Percentiles rank a stretch among this genome's conserved stretches.
phyloP scores from a whole-genome alignment of 2,329 filamentous ascomycete genomes.

The Bisporella sp. region DNA sequence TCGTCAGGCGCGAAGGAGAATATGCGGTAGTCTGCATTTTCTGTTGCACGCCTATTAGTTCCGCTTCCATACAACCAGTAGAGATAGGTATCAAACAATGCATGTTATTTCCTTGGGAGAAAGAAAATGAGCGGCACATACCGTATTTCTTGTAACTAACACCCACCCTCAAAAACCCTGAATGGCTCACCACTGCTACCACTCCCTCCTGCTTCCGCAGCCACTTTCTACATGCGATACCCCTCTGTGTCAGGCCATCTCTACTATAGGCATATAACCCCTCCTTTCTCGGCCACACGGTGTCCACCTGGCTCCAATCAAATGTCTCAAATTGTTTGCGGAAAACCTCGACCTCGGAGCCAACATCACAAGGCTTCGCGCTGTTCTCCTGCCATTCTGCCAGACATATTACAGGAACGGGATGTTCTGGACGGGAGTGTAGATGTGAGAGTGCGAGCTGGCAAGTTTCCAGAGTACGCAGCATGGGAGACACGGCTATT shows the following conservation, averaged over 20 bases:
- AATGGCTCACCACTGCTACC: conserved; percentile 26
- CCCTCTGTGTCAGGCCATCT: conserved; percentile 18
- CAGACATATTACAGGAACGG: conserved; percentile 20
- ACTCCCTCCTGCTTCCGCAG: conserved; percentile 26
- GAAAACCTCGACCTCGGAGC: conserved; percentile 20
- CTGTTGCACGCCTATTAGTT: no score
- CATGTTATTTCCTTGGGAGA: no score
- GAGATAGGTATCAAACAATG: no score
- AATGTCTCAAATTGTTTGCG: conserved; percentile 25
- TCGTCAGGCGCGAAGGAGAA: conserved; percentile 22
- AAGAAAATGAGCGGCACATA: no score
- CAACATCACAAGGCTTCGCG: conserved; percentile 25
- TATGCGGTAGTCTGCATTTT: conserved; percentile 27
- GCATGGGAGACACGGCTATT: conserved; percentile 27
- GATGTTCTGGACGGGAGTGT: conserved; percentile 15
- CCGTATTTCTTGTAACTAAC: conserved; percentile 19
- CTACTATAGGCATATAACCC: conserved; percentile 23
- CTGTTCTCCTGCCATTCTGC: conserved; percentile 28
- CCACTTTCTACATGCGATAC: conserved; percentile 20
- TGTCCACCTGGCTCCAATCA: conserved; percentile 26
- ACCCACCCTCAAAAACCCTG: conserved; percentile 22
- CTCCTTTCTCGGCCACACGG: conserved; percentile 22
- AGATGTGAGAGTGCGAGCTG: conserved; percentile 24
- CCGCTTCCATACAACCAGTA: no score
- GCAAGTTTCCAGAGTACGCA: conserved; percentile 24